Base-by-base conservation (phyloP, 1,284 basidiomycete species). In the Naganishia sp. region DNA sequence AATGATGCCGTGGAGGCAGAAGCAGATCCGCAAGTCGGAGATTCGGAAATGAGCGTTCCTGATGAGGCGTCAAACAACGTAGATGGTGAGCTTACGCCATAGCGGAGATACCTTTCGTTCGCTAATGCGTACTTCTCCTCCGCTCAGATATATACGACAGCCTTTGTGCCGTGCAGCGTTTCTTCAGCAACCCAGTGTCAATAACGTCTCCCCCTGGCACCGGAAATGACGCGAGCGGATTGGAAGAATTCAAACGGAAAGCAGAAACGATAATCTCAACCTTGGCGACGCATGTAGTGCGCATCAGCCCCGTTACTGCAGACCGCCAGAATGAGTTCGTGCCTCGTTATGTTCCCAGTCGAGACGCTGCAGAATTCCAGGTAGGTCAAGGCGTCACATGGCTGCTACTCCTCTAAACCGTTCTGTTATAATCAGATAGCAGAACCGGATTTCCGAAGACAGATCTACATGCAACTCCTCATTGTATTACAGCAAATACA, bases 401-500 rank as follows among this genome's bases (percentile, higher is more conserved):
- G 35, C 13, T 39, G 35, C 7, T 2, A 13, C 35, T 39, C 7
- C 35, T 39, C 35, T 39, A 13, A 39, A 39, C 35, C 18, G 31
- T 23, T 39, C 23, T 17, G 2, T 23, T 2, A 7, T 9, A 23
- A 31, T 51, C 47, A 61, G 58, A 47, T 61, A 17, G 41, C 39
- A 10, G 47, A 51, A 18, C 35, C 41, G 6, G 41, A 50, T 15
- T 61, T 61, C 39, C 39, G 58, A 42, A 39, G 58, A 28, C 58
- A 61, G 23, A 23, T 61, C 6, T 61, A 17, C 39, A 31, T 61
- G 42, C 58, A 61, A n/a, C 58, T 61, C 11, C 25, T 61, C 23
- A 41, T 61, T 15, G 50, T 61, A 10, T 35, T 61, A 15, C 58
- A 61, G 47, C 58, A 61, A 42, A 61, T 61, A 11, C 58, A 61